These are phyloP conservation scores for Excoecaria cochinchinensis DNA, from an alignment of 345 rosid genomes.

Conservation along the genomic window DNA sequence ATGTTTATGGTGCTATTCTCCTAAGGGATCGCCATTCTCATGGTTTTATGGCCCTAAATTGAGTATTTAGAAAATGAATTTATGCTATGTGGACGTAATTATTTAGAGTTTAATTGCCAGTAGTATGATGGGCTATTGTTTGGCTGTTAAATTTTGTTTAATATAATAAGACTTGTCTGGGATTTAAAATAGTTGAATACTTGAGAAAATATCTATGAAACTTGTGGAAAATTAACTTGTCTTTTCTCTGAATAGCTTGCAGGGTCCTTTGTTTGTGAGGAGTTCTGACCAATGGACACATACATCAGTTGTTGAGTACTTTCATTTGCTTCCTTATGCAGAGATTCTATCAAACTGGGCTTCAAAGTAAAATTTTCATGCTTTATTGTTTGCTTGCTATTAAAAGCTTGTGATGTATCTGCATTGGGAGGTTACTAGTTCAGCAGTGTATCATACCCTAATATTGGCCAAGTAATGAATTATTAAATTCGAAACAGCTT, in stretches of 20 bases:
- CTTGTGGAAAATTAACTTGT: conserved; percentile 4
- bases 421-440: not conserved
- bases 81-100: not conserved
- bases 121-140: not conserved
- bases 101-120: not conserved
- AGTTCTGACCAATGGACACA: conserved; percentile 20
- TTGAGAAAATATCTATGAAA: not conserved
- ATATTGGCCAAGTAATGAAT: no score
- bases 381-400: not conserved
- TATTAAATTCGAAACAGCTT: no score
- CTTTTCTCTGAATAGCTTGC: conserved; percentile 22
- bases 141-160: not conserved
- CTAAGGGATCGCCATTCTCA: not conserved
- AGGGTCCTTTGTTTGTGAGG: conserved; percentile 25
- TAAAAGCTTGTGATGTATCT: not conserved
- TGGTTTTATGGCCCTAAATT: not conserved
- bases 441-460: no score
- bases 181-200: not conserved
- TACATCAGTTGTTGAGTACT: conserved; percentile 26
- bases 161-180: not conserved
- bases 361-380: conserved; percentile 14
- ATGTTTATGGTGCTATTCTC: not conserved
- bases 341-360: conserved; percentile 21
- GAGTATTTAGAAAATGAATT: not conserved
- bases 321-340: conserved; percentile 32